Base-by-base conservation (phyloP, 1,284 basidiomycete species). In the Agroathelia rolfsii region DNA sequence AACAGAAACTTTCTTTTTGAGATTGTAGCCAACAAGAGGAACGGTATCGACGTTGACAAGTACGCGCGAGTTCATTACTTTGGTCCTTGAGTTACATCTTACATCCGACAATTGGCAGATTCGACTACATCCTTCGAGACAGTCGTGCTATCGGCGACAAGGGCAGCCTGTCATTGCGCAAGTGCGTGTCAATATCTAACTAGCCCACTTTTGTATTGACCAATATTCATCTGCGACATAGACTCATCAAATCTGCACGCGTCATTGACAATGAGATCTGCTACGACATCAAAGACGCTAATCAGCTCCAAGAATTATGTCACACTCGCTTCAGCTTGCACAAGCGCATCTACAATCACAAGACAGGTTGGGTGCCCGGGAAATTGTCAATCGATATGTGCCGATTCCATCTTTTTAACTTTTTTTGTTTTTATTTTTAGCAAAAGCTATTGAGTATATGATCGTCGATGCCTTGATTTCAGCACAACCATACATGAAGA, bases 11-110 rank as follows among this genome's bases (percentile, higher is more conserved):
- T n/a, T 74, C 68, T 74, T 21, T 75, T 72, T 45, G 78, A 87
- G 37, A 85, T 87, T 30, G 79, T 87, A 2, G 76, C 76, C 0
- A 87, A 87, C 55, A 69, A 71, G 49, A 61, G 72, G 3, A 86
- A 85, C 38, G 83, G 83, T 0, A 61, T 87, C 16, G 66, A 69
- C 36, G 64, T 69, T 5, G 66, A 69, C 51, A 67, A 67, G 63
- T 63, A 29, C 32, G 55, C n/a, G n/a, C n/a, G n/a, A n/a, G n/a
- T n/a, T n/a, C n/a, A n/a, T n/a, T n/a, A n/a, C n/a, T n/a, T n/a
- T n/a, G n/a, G n/a, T n/a, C n/a, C n/a, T n/a, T n/a, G n/a, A n/a
- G n/a, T n/a, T n/a, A n/a, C n/a, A n/a, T 47, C 7, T 9, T 11
- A 11, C 13, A 14, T 15, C 14, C 17, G 5, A 22, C 6, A 21